These are phyloP conservation scores for Venturia pyrina DNA, from an alignment of 2,329 filamentous ascomycete genomes.

Conservation along the genomic window DNA sequence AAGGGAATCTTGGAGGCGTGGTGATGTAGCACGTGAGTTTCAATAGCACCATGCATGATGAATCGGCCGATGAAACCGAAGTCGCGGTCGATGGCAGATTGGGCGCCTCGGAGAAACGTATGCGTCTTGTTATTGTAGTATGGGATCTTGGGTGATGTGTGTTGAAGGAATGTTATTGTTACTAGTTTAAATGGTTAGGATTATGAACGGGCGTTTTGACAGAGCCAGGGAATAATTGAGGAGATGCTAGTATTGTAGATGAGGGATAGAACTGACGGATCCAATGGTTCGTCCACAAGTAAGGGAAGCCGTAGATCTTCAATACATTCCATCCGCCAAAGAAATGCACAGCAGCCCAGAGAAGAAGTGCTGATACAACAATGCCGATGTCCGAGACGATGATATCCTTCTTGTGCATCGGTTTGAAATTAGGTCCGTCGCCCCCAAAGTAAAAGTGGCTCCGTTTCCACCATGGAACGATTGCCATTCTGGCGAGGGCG, in stretches of 20 bases:
- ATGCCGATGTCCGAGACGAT: constrained; percentile 55
- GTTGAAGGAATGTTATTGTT: constrained; percentile 66
- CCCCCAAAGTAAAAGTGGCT: constrained; percentile 38
- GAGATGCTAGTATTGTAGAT: background rate
- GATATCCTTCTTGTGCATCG: constrained; percentile 46
- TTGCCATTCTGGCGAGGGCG: background rate
- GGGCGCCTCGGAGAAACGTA: constrained; percentile 53
- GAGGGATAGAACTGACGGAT: constrained; percentile 39
- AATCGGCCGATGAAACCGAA: constrained; percentile 56
- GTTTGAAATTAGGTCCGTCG: constrained; percentile 51
- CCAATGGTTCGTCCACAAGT: constrained; percentile 63
- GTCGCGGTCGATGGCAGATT: constrained; percentile 54
- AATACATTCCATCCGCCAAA: constrained; percentile 49
- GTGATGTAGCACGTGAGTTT: constrained; percentile 55
- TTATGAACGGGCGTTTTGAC: background rate
- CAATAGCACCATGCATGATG: constrained; percentile 57
- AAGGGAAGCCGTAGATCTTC: constrained; percentile 53
- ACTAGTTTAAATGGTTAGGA: constrained; percentile 32
- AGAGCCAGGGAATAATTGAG: background rate
- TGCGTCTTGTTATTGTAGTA: constrained; percentile 51
- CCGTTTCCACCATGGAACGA: constrained; percentile 8
- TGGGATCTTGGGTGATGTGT: constrained; percentile 50
- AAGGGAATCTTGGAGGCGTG: constrained; percentile 52
- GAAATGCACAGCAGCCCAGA: constrained; percentile 43
- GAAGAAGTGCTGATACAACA: constrained; percentile 34